Base-by-base conservation (phyloP, 768 basidiomycete genomes). In the Paxillus ammoniavirescens region DNA sequence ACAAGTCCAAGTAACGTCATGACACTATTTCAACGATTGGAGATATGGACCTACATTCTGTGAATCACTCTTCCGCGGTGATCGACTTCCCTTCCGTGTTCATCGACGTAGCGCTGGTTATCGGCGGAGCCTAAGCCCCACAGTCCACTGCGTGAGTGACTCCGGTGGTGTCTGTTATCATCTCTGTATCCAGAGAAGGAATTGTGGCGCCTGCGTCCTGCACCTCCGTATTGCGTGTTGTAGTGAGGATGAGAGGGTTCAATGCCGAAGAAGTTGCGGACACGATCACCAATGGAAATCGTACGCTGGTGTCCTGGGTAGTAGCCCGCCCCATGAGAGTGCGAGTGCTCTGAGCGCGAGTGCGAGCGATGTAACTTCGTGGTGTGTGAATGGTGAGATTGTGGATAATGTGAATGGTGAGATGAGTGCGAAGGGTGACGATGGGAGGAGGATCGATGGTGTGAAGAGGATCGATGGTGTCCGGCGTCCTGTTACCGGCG, bases 241-340 rank as follows among this genome's bases (percentile, higher is more conserved):
- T 60, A 57, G 13, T 54, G 52, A n/a, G 47, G 15, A 14, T 49
- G 52, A 30, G 64, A 10, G 1, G 41, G 53, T 31, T 65, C 62
- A 2, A 72, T 45, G 50, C 75, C 76, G 52, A 77, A 70, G 53
- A 75, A 67, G 28, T 63, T 52, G 47, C 72, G 73, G 40, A 77
- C 55, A 52, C 76, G 76, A 38, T 74, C 73, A 30, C 71, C 60
- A 4, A 77, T 23, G 14, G 69, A 66, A 3, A 62, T 53, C 21
- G 65, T 23, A 9, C 65, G 63, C 31, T 59, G 55, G 21, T 48
- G 64, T 0, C 35, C 40, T 4, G 49, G 18, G n/a, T 60, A 41
- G 13, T 67, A 40, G 5, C 23, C 41, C 9, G 23, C 10, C 35
- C 38, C 30, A 33, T 56, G 40, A 37, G 28, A 38, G 43, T 64